These are phyloP conservation scores for Suillus clintonianus DNA, from an alignment of 768 basidiomycete species.

Conservation along the genomic window DNA sequence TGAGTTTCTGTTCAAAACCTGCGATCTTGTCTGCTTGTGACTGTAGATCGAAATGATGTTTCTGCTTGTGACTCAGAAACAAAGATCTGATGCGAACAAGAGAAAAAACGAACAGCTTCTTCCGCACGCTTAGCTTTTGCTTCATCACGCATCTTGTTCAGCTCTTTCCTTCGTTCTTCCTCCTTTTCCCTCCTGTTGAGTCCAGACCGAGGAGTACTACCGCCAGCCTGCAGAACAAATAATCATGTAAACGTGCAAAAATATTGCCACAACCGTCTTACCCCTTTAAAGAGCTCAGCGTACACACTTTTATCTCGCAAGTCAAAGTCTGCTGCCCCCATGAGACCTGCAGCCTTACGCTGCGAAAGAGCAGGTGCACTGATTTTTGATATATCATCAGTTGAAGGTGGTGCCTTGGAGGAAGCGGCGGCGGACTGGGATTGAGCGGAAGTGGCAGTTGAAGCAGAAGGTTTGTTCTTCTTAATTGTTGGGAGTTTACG, in stretches of 20 bases:
- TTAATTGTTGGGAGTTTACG: conserved; percentile 69
- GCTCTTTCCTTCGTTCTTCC: conserved; percentile 69
- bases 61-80: conserved; percentile 34
- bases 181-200: conserved; percentile 46
- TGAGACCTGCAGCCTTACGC: conserved; percentile 43
- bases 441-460: conserved; percentile 24
- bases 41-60: conserved; percentile 55
- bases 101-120: conserved; percentile 49
- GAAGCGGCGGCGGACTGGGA: conserved; percentile 22
- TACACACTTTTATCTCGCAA: conserved; percentile 65
- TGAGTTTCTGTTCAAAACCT: conserved; percentile 60
- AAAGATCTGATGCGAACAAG: neutral
- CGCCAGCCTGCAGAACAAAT: conserved; percentile 36
- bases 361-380: conserved; percentile 24
- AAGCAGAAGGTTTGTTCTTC: conserved; percentile 52
- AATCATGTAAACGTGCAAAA: conserved; percentile 1
- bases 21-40: conserved; percentile 61
- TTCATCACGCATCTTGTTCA: conserved; percentile 71
- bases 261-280: conserved; percentile 27
- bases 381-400: conserved; percentile 28
- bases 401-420: conserved; percentile 19
- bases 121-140: conserved; percentile 55
- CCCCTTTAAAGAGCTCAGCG: conserved; percentile 60
- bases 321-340: conserved; percentile 60
- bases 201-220: conserved; percentile 46